Conservation (phyloP, 345 rosid genomes). For the Gossypium thurberi region DNA sequence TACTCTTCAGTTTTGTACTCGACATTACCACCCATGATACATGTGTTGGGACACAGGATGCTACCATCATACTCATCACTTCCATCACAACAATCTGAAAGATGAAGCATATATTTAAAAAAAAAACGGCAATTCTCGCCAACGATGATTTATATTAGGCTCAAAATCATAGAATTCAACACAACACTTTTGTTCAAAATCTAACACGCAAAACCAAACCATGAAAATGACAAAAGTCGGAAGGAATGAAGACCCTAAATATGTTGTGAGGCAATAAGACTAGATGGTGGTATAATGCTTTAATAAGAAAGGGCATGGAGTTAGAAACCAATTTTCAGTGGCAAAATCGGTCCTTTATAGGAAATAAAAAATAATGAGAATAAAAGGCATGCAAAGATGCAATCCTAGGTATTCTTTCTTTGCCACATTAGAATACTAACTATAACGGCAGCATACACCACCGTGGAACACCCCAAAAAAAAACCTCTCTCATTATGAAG, state of each 20-base stretch:
- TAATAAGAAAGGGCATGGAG: background rate
- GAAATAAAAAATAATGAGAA: background rate
- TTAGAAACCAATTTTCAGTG: background rate
- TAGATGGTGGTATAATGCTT: background rate
- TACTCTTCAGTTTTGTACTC: slow-evolving; percentile 42
- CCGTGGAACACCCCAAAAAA: background rate
- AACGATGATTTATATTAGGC: background rate
- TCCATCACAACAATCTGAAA: slow-evolving; percentile 69
- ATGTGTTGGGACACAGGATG: slow-evolving; percentile 43
- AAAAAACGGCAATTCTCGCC: background rate
- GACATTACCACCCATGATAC: slow-evolving; percentile 64
- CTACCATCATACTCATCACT: slow-evolving; percentile 57
- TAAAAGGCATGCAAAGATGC: slow-evolving; percentile 1
- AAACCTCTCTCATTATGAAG: background rate
- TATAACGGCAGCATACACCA: background rate
- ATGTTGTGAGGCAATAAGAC: background rate
- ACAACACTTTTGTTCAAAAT: background rate
- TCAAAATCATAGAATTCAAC: background rate
- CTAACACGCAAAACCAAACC: background rate
- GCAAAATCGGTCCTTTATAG: background rate
- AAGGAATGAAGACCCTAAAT: background rate
- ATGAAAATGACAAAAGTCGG: background rate
- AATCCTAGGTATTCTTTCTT: background rate
- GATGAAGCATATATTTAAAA: background rate
- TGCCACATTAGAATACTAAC: background rate